These are phyloP conservation scores for Eutrema japonicum DNA, from an alignment of 345 rosid genomes.

Conservation along the genomic window DNA sequence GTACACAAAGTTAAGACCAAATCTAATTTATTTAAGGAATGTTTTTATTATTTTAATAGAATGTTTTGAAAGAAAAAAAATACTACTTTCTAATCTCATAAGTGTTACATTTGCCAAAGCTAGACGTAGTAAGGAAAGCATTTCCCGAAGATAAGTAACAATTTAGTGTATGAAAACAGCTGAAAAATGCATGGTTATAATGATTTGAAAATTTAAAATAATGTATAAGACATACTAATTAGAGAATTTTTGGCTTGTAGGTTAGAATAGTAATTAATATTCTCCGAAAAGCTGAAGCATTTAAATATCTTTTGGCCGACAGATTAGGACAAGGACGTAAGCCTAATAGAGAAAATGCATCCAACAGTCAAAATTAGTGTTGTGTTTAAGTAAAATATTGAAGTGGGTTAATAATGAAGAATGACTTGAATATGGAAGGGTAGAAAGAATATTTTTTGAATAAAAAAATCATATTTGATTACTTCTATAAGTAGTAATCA, in stretches of 20 bases:
- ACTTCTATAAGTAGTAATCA: slow-evolving; percentile 42
- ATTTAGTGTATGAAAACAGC: neutral
- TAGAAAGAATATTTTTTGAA: neutral
- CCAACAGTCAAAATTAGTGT: slow-evolving; percentile 11
- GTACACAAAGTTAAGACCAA: too few relatives aligned
- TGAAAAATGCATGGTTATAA: neutral
- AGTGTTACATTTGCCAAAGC: neutral
- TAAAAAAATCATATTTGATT: slow-evolving; percentile 9
- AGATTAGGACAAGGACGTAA: slow-evolving; percentile 27
- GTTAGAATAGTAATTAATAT: neutral
- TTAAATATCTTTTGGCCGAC: slow-evolving; percentile 39
- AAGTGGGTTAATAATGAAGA: neutral
- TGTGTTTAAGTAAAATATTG: neutral
- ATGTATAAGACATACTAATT: neutral
- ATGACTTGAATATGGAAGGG: neutral
- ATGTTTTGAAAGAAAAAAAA: neutral
- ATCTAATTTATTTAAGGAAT: too few relatives aligned
- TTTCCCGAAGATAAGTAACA: neutral
- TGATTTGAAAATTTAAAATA: neutral
- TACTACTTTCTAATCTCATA: neutral
- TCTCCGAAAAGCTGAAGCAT: slow-evolving; percentile 14
- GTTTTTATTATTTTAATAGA: too few relatives aligned
- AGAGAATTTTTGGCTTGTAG: neutral
- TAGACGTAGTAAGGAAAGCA: neutral
- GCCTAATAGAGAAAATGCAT: slow-evolving; percentile 14